Evolutionary conservation across 768 basidiomycete genomes (phyloP).

Genomic region (Macrolepiota dolichaula): DNA sequence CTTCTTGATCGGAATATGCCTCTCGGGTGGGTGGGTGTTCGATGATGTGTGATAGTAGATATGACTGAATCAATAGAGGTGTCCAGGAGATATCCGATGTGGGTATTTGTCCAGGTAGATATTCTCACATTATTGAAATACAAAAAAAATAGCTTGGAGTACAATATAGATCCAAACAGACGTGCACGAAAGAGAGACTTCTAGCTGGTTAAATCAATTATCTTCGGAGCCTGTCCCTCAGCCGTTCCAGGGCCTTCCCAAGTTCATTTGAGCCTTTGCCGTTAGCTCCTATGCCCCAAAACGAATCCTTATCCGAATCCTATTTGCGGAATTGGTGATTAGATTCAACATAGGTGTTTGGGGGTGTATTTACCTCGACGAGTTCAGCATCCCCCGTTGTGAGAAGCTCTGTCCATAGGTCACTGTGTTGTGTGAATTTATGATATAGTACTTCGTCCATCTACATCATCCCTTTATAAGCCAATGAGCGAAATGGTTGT

Average conservation of each 20-base stretch:
- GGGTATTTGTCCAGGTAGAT: not conserved
- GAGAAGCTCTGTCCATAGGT: slow-evolving; percentile 56
- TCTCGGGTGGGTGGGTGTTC: no score
- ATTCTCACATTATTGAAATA: slow-evolving; percentile 17
- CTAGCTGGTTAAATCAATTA: no score
- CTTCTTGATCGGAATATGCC: no score
- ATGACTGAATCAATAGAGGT: slow-evolving; percentile 12
- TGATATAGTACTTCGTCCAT: slow-evolving; percentile 64
- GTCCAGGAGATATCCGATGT: slow-evolving; percentile 6
- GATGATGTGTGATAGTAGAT: slow-evolving; percentile 32
- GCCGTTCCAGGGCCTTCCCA: slow-evolving; percentile 63
- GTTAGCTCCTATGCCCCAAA: slow-evolving; percentile 76
- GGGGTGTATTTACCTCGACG: slow-evolving; percentile 49
- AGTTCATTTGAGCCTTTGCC: slow-evolving; percentile 68
- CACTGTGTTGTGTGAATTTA: slow-evolving; percentile 70
- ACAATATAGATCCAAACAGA: not conserved
- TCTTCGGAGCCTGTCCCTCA: slow-evolving; percentile 50
- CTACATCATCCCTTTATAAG: slow-evolving; percentile 27
- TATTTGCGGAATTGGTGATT: slow-evolving; percentile 19
- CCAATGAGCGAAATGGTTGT: not conserved
- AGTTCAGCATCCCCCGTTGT: slow-evolving; percentile 64
- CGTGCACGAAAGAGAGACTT: no score
- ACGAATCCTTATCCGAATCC: slow-evolving; percentile 73
- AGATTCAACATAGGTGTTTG: not conserved
- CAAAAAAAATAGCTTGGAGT: slow-evolving; percentile 9